Conservation (phyloP, 768 basidiomycete genomes). For the Megacollybia marginata region DNA sequence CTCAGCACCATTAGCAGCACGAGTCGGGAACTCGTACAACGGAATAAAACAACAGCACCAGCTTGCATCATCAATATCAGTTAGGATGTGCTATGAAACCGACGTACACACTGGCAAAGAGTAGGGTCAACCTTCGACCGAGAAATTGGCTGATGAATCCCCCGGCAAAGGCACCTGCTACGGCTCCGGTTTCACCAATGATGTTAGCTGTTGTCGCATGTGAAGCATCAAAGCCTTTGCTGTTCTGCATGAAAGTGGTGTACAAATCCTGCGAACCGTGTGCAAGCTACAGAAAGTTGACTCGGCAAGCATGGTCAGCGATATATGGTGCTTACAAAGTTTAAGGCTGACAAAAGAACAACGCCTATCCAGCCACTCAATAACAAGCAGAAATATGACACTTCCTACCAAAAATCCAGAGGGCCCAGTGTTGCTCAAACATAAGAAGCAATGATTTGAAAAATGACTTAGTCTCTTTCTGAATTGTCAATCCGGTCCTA, state of each 20-base stretch:
- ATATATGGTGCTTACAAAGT: constrained; percentile 4
- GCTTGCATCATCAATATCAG: not conserved
- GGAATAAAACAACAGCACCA: constrained; percentile 11
- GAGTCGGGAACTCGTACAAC: constrained; percentile 1
- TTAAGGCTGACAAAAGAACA: constrained; percentile 5
- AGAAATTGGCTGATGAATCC: constrained; percentile 50
- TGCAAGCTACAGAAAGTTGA: constrained; percentile 3
- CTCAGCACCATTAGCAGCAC: not conserved
- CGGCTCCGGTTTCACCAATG: constrained; percentile 29
- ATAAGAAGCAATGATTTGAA: constrained; percentile 45
- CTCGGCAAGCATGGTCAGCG: not conserved
- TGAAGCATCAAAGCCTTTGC: constrained; percentile 41
- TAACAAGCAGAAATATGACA: not conserved
- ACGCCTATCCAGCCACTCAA: constrained; percentile 1
- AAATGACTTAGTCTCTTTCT: constrained; percentile 43
- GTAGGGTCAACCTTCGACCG: constrained; percentile 54
- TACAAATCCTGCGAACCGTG: constrained; percentile 35
- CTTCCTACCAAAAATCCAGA: constrained; percentile 43
- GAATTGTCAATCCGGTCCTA: constrained; percentile 24
- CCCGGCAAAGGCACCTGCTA: constrained; percentile 42
- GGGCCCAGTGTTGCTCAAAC: constrained; percentile 53
- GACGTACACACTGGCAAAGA: constrained; percentile 4
- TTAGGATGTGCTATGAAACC: not conserved
- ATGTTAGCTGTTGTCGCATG: constrained; percentile 53
- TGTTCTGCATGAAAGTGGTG: constrained; percentile 46